Conservation (phyloP, 2,329 filamentous ascomycete genomes). For the Xylariaceae sp. region DNA sequence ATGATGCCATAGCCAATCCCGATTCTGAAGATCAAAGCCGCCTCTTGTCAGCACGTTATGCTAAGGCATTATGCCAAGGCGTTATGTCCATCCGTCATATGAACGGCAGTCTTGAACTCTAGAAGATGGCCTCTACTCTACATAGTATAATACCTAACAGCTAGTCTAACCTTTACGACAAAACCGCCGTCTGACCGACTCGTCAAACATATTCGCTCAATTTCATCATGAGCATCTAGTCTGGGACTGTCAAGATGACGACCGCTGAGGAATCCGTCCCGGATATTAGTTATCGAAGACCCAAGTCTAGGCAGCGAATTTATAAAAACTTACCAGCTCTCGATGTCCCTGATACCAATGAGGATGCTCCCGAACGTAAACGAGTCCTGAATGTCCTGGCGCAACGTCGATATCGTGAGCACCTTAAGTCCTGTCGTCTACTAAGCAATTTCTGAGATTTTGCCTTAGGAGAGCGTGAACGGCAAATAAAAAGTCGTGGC, state of each 20-base stretch:
- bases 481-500: slow-evolving; percentile 6
- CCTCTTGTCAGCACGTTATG: slow-evolving; percentile 12
- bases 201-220: not conserved
- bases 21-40: too few relatives aligned
- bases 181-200: not conserved
- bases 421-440: not conserved
- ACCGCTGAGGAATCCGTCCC: not conserved
- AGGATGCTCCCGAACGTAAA: slow-evolving; percentile 43
- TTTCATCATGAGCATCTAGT: not conserved
- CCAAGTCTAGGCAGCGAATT: slow-evolving; percentile 36
- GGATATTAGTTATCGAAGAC: slow-evolving; percentile 9
- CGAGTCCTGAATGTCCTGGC: slow-evolving; percentile 50
- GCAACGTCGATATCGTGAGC: slow-evolving; percentile 49
- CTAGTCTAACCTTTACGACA: slow-evolving; percentile 5
- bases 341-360: slow-evolving; percentile 45
- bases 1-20: too few relatives aligned
- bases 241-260: slow-evolving; percentile 1
- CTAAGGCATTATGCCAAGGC: slow-evolving; percentile 15
- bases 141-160: slow-evolving; percentile 9
- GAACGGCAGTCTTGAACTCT: too few relatives aligned
- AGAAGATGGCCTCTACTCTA: too few relatives aligned
- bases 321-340: slow-evolving; percentile 41
- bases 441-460: slow-evolving; percentile 4
- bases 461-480: slow-evolving; percentile 14
- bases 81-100: not conserved